Percentiles rank a stretch among this genome's conserved stretches.
Conservation (phyloP, 306 rosid species). For the Ceratonia siliqua region DNA sequence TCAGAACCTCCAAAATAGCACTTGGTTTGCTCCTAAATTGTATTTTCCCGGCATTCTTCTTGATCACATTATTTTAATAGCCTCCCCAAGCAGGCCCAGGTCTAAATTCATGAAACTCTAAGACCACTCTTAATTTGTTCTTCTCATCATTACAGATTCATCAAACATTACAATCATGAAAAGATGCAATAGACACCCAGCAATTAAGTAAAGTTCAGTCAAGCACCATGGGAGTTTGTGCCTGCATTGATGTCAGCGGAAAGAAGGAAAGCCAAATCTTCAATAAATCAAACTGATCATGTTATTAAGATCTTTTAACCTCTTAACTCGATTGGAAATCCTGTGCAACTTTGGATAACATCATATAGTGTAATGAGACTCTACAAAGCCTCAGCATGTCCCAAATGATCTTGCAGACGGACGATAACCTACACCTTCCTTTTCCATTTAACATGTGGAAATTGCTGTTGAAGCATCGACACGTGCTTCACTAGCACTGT, state of each 20-base stretch:
- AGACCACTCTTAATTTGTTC: not conserved
- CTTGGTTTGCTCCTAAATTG: conserved; percentile 18
- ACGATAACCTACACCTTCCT: not conserved
- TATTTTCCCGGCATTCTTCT: not conserved
- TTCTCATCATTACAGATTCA: conserved; percentile 25
- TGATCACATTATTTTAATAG: not conserved
- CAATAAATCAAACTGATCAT: conserved; percentile 13
- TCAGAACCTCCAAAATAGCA: conserved; percentile 23
- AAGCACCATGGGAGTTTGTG: not conserved
- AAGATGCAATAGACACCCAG: conserved; percentile 8
- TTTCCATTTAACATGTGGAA: not conserved
- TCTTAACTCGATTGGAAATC: conserved; percentile 12
- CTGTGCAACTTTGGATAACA: conserved; percentile 27
- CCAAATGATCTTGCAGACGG: conserved; percentile 5
- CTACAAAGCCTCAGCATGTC: conserved; percentile 16
- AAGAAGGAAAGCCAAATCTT: conserved; percentile 5
- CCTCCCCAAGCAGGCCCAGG: conserved; percentile 5
- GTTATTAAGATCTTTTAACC: not conserved
- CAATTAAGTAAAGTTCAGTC: conserved; percentile 20
- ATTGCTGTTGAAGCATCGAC: not conserved
- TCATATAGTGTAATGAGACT: conserved; percentile 2
- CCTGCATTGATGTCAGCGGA: not conserved
- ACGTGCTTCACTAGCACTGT: not conserved
- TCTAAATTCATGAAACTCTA: conserved; percentile 19
- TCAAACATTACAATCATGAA: conserved; percentile 7